Evolutionary conservation across 2,329 filamentous ascomycete genomes (phyloP).

Genomic region (Claviceps lovelessii): DNA sequence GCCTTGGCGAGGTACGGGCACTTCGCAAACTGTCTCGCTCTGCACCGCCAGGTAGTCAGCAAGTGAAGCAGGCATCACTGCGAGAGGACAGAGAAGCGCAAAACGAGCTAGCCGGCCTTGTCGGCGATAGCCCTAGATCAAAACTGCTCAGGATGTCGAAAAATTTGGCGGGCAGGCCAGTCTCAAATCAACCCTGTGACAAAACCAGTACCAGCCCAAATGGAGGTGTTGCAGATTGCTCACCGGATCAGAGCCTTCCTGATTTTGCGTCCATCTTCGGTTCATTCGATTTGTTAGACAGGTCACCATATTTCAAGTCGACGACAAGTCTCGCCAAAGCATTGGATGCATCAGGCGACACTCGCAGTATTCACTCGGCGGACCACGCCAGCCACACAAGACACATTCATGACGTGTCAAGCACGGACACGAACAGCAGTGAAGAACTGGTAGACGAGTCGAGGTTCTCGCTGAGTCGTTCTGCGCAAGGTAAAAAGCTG

Average conservation of each 20-base stretch:
- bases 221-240: slow-evolving; percentile 1
- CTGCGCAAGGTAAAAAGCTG: slow-evolving; percentile 8
- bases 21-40: slow-evolving; percentile 2
- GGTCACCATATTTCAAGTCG: slow-evolving; percentile 10
- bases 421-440: slow-evolving; percentile 9
- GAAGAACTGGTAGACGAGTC: slow-evolving; percentile 4
- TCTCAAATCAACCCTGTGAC: neutral
- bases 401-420: slow-evolving; percentile 16
- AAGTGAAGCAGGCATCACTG: neutral
- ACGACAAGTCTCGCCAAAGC: slow-evolving; percentile 2
- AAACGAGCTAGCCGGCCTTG: neutral
- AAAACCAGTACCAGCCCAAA: neutral
- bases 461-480: neutral
- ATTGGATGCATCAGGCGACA: neutral
- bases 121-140: neutral
- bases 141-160: neutral
- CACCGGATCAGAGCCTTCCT: slow-evolving; percentile 12
- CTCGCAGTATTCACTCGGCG: slow-evolving; percentile 1
- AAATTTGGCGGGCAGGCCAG: neutral
- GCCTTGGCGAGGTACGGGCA: neutral
- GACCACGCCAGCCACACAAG: slow-evolving; percentile 1
- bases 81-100: neutral
- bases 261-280: slow-evolving; percentile 17
- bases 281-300: slow-evolving; percentile 15
- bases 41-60: slow-evolving; percentile 1